Evolutionary conservation across 75 land plant species (phyloP), one percentile per base, ranked within the genome.

Genomic region (Picea glauca): DNA sequence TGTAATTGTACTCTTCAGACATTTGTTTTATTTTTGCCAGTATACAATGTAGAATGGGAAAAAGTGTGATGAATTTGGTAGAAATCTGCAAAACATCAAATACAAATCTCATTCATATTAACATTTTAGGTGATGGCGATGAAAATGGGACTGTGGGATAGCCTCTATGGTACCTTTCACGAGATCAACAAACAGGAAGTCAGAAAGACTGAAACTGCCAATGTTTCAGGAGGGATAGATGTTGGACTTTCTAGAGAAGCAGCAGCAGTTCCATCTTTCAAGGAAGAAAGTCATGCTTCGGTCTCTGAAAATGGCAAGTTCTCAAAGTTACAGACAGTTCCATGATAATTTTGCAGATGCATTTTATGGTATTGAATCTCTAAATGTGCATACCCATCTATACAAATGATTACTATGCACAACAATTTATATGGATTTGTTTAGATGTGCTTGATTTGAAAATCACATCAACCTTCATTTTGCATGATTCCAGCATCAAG

Each of bases 111-210:
- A 8, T 6, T 46, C 11, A 38, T 62, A 66, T 61, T 58, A 6
- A 21, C 3, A 4, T 77, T 85, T 83, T 80, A 94, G 98, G 85
- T 92, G 21, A 62, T 79, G 21, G 86, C 89, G n/a, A 85, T 95
- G 58, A 89, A 83, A 79, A 40, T 58, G 78, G 98, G 95, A 68
- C 80, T 84, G 75, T 91, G 91, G 88, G 95, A 91, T 75, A 90
- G 86, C 58, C 78, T 86, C 18, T 87, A 90, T 87, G 94, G 92
- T 81, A 58, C 87, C 9, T 79, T 89, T 9, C 83, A 86, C 84
- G 80, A 82, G 14, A 35, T 78, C 75, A 70, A 75, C 75, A 73
- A 81, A 13, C 31, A 61, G 64, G 88, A 82, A 75, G 54, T 30
- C 43, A 73, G n/a, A 31, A 35, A 50, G 13, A 21, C 78, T 58